Conservation (phyloP, 2,329 filamentous ascomycete genomes). For the Ambrosiella xylebori region DNA sequence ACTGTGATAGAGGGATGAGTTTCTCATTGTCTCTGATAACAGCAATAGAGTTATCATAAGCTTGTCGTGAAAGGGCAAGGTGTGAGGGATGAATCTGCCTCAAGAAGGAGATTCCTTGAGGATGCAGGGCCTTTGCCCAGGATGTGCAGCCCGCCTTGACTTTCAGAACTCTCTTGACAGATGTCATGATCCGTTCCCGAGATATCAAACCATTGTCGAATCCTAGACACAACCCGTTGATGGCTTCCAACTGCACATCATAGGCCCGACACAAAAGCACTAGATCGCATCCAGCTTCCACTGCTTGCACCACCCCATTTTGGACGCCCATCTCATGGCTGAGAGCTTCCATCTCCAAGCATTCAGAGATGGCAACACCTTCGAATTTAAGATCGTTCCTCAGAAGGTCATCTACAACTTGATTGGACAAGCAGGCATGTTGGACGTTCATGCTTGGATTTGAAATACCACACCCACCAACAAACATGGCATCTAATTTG, state of each 20-base stretch:
- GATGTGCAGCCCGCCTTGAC: conserved; percentile 76
- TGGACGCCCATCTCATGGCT: conserved; percentile 95
- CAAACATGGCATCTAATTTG: conserved; percentile 78
- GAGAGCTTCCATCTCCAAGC: conserved; percentile 88
- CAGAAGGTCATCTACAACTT: conserved; percentile 78
- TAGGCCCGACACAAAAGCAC: conserved; percentile 78
- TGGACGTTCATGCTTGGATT: conserved; percentile 87
- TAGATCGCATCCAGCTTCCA: conserved; percentile 88
- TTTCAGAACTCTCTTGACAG: conserved; percentile 57
- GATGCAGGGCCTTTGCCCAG: conserved; percentile 83
- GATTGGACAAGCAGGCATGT: conserved; percentile 83
- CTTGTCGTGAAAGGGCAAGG: conserved; percentile 60
- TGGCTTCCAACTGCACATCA: conserved; percentile 75
- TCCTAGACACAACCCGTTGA: conserved; percentile 74
- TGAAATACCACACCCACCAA: conserved; percentile 83
- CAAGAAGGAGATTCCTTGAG: conserved; percentile 58
- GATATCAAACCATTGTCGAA: conserved; percentile 83
- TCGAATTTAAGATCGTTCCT: conserved; percentile 79
- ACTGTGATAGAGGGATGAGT: conserved; percentile 63
- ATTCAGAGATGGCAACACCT: conserved; percentile 88
- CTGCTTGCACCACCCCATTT: conserved; percentile 91
- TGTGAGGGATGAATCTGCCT: conserved; percentile 71
- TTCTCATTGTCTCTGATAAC: conserved; percentile 81
- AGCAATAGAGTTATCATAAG: conserved; percentile 85
- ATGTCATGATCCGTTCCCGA: conserved; percentile 61